Base-by-base conservation (phyloP, 768 basidiomycete species). In the Kwoniella mangroviensis region DNA sequence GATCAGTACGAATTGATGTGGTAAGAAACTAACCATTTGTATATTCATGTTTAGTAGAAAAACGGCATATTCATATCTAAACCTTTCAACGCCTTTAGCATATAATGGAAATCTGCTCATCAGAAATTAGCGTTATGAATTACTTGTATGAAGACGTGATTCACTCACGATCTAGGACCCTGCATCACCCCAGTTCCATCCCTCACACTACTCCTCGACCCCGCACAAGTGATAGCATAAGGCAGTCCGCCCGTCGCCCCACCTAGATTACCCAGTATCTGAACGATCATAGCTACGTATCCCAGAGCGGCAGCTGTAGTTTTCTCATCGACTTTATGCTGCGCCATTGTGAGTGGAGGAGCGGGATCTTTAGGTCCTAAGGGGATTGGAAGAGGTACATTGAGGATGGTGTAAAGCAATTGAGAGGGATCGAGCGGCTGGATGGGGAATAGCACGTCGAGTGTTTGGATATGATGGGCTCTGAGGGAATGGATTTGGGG, bases 21-120 rank as follows among this genome's bases (percentile, higher is more conserved):
- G 34, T 34, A 3, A 28, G 34, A 40, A 9, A 74, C 87, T 70
- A 73, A 95, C 94, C 88, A 94, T 86, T 85, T 99, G 96, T 73
- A 99, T 94, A 83, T 99, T 87, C 84, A 98, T 99, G 85, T 99
- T 99, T 41, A 98, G 86, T 52, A 99, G 84, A 83, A 94, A 98
- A 4, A 98, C 96, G 3, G 90, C 97, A 85, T 98, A 99, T 83
- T 98, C 96, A 78, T 96, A 99, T 26, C 97, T 88, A 84, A 98
- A 98, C 53, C 91, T 91, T 81, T 98, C 97, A 68, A 98, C 95
- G 4, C 95, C 94, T 84, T 89, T 92, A 1, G 92, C 90, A 83
- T 93, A 99, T 40, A 99, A 85, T 19, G 97, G 97, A 82, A 98
- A 99, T 34, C 34, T 34, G 34, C 9, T 6, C 9, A 34, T 6